Base-by-base conservation (phyloP, 768 basidiomycete species). In the Pleurotus eryngii region DNA sequence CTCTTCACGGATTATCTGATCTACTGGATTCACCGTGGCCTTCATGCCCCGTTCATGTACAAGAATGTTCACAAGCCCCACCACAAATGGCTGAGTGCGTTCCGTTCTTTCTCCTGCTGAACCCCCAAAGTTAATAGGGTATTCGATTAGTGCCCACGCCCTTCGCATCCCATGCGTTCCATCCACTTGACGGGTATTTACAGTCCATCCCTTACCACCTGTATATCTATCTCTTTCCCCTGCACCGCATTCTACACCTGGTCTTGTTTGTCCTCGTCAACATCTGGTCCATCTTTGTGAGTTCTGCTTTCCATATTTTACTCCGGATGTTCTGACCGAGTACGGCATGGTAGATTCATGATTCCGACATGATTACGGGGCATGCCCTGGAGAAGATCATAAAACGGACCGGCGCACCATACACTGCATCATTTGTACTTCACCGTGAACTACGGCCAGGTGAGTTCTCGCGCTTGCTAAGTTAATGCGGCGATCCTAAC, bases 391-490 rank as follows among this genome's bases (percentile, higher is more conserved):
- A 98, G 74, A 86, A 80, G 58, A 73, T 90, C 68, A 95, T 99
- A 74, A 99, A 99, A 98, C 72, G 95, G 94, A n/a, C 96, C 97
- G 2, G 93, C 95, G 2, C 97, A 99, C 65, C 97, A 99, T 70
- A 98, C 95, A 0, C 78, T 98, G 43, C 96, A 98, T 69, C 97
- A 98, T 67, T 75, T 99, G 18, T 96, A 95, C 76, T 98, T 98
- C 76, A 97, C 90, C 43, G 89, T 90, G 63, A 98, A 98, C 77
- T 96, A 94, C 71, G 95, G 94, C 20, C 92, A 94, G 78, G 86
- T 87, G 68, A 63, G 76, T 71, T 64, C 22, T 40, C 50, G 24
- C 8, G 55, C 15, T 26, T 45, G 24, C 40, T 18, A 39, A 15
- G 15, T n/a, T 35, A 18, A 12, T 12, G 38, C 45, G 12, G 15